Base-by-base conservation (phyloP, 1,284 basidiomycete species). In the Moesziomyces sp. region DNA sequence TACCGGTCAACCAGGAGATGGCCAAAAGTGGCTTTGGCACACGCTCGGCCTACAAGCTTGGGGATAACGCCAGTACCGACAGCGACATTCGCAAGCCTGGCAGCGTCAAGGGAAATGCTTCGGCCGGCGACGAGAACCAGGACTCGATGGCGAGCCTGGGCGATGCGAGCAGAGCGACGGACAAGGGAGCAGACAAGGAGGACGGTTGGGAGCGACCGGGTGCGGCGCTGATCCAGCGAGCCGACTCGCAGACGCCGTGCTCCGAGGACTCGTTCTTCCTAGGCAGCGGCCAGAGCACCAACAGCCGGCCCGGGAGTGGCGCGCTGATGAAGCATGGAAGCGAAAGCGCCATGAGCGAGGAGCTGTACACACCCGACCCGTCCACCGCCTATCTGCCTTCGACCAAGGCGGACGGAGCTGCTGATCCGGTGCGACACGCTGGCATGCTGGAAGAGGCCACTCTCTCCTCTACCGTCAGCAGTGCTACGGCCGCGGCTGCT, bases 321-420 rank as follows among this genome's bases (percentile, higher is more conserved):
- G 60, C 59, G 19, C 57, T 73, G 0, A 67, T 67, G 58, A 73
- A 67, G 54, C 64, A 73, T 45, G 70, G 70, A 10, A 73, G 64
- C 57, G 70, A 73, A 42, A 73, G 70, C 46, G 64, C 70, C 14
- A 62, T 64, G 28, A 73, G 70, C 40, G 70, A 73, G n/a, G 70
- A 73, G 24, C 48, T 73, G 23, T 38, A 73, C 60, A 73, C 70
- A 16, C 70, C 70, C 10, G 70, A 67, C 14, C 57, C 64, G 3
- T 67, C 64, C 3, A 63, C 60, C 26, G 54, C 64, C 14, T 58
- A 67, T 28, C 52, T 71, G 16, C 60, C 64, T 1, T 52, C 55
- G 35, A 58, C 30, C 24, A 61, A 61, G 54, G 54, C 19, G 9
- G 63, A 46, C 19, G 44, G 14, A 30, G 11, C 30, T 11, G 30